A percentile compares a stretch with the other conserved stretches of the same genome.
Evolutionary conservation across 2,329 filamentous ascomycete genomes (phyloP).

Genomic region (Xylariaceae sp.): DNA sequence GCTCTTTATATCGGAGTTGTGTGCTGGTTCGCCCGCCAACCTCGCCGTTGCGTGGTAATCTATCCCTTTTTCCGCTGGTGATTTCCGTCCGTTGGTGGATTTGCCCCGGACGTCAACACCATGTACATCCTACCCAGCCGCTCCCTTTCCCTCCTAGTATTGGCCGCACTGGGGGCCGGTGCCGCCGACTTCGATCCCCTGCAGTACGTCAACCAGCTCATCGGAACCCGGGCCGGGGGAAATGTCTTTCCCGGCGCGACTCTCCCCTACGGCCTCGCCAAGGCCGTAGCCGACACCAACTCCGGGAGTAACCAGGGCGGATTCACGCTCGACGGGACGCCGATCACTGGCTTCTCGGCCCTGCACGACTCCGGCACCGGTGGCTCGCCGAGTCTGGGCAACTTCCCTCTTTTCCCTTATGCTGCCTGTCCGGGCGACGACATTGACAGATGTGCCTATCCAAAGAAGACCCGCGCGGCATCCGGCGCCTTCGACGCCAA

Average conservation of each 20-base stretch:
- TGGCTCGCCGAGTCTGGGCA: conserved; percentile 60
- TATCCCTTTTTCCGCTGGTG: not conserved
- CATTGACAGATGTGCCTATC: conserved; percentile 58
- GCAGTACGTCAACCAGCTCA: conserved; percentile 49
- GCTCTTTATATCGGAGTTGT: conserved; percentile 14
- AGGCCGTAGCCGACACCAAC: conserved; percentile 54
- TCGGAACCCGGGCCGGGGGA: conserved; percentile 48
- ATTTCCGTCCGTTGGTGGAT: not conserved
- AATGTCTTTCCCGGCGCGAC: conserved; percentile 44
- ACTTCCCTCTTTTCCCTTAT: conserved; percentile 69
- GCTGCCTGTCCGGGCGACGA: conserved; percentile 57
- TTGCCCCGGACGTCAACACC: conserved; percentile 12
- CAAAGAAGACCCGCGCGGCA: conserved; percentile 41
- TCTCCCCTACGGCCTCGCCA: conserved; percentile 45
- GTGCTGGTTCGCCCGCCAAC: not conserved
- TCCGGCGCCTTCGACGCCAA: conserved; percentile 46
- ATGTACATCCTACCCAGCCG: conserved; percentile 23
- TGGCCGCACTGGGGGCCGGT: conserved; percentile 18
- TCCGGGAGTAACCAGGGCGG: conserved; percentile 53
- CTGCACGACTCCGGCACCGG: conserved; percentile 59
- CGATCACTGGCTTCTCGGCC: conserved; percentile 52
- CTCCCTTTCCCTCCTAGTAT: conserved; percentile 16
- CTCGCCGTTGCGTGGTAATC: not conserved
- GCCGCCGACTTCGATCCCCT: conserved; percentile 34
- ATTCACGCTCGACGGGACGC: conserved; percentile 48